Conservation (phyloP, 176 grass and related monocot species). For the Cenchrus fungigraminus region DNA sequence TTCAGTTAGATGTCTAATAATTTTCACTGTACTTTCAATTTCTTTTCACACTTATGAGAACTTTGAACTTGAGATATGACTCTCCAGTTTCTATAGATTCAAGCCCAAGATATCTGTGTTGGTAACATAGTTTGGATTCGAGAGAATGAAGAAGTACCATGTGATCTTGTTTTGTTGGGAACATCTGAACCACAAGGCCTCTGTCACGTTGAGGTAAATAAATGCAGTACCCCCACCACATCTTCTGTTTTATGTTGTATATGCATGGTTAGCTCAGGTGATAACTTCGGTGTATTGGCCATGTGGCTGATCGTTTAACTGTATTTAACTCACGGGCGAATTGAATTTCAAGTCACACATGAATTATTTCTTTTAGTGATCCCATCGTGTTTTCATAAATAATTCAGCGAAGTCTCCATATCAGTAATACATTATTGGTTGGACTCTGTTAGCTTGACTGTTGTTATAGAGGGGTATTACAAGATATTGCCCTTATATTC, state of each 20-base stretch:
- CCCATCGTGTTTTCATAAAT: not conserved
- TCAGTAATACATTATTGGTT: not conserved
- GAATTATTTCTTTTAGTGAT: conserved; percentile 9
- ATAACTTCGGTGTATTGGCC: not conserved
- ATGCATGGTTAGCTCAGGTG: not conserved
- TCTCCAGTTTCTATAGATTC: conserved; percentile 62
- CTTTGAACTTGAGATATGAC: conserved; percentile 12
- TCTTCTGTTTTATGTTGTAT: not conserved
- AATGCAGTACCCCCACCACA: not conserved
- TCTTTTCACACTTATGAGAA: conserved; percentile 18
- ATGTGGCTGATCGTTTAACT: conserved; percentile 11
- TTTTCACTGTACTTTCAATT: conserved; percentile 23
- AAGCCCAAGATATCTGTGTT: conserved; percentile 94
- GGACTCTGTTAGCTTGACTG: not conserved
- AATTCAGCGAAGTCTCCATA: not conserved
- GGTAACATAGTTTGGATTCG: conserved; percentile 96
- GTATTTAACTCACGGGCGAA: not conserved
- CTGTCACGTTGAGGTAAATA: conserved; percentile 88
- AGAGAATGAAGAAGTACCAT: conserved; percentile 99
- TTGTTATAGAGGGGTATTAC: not conserved
- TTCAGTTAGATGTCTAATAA: conserved; percentile 24
- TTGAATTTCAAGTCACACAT: not conserved
- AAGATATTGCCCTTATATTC: not conserved
- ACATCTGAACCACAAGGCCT: conserved; percentile 92
- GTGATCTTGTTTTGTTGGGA: conserved; percentile 92